Evolutionary conservation across 257 asterid species (phyloP).

Genomic region (Apocynum venetum): DNA sequence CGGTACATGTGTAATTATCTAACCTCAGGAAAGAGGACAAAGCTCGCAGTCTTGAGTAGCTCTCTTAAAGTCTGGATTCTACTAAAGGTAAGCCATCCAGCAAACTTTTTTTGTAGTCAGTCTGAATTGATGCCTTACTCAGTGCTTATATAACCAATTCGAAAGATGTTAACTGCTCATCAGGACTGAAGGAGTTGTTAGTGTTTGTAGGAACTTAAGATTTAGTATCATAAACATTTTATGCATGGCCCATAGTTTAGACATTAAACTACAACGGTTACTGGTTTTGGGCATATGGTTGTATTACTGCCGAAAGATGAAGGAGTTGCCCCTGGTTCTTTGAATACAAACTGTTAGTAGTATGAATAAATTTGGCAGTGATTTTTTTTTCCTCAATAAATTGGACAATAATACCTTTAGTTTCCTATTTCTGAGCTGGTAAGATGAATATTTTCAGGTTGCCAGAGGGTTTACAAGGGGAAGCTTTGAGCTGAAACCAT

Average conservation of each 20-base stretch:
- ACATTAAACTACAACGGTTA: background rate
- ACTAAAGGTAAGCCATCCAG: conserved; percentile 57
- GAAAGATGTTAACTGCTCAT: background rate
- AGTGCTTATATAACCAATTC: background rate
- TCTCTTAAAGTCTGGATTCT: conserved; percentile 98
- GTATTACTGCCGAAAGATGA: background rate
- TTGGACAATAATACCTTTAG: background rate
- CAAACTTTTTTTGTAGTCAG: background rate
- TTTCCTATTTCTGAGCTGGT: background rate
- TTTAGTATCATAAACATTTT: background rate
- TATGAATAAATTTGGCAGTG: background rate
- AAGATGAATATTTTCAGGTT: conserved; percentile 43
- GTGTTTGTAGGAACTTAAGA: background rate
- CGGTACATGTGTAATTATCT: conserved; percentile 85
- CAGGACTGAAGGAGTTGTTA: background rate
- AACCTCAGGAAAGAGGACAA: conserved; percentile 88
- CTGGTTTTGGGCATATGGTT: background rate
- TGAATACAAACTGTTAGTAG: background rate
- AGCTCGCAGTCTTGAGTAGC: conserved; percentile 81
- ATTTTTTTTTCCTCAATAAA: background rate
- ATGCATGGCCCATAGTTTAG: background rate
- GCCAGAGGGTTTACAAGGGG: conserved; percentile 85
- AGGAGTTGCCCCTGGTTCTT: background rate
- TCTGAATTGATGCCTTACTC: conserved; percentile 1
- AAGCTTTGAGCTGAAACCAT: conserved; percentile 65